Evolutionary conservation across 129 eudicot genomes (phyloP), one percentile per base, ranked within the genome.

Genomic region (Kitagawia praeruptora): DNA sequence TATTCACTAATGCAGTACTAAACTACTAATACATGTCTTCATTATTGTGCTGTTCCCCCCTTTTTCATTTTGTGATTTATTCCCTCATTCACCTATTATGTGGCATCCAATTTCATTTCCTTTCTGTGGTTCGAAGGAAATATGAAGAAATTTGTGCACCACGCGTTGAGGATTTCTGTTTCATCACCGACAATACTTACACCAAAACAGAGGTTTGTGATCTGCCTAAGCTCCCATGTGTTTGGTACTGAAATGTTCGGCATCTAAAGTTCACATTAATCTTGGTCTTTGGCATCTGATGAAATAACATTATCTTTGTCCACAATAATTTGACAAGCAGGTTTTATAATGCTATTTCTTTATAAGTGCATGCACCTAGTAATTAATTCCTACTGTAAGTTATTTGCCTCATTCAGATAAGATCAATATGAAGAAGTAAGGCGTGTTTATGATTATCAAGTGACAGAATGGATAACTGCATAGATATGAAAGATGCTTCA

Each of bases 111-210:
- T 9, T 23, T 73, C 38, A 23, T 73, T n/a, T 69, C 61, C 74
- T 78, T 38, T 46, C 64, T 71, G 21, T 81, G 71, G 70, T 38
- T 82, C 80, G 40, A 74, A 92, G 97, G 82, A 92, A 92, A 81
- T 89, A 89, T 40, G 97, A 92, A 89, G 97, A 92, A 82, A 85
- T 81, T 48, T 77, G 85, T 82, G 91, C 91, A 34, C 97, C 95
- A 16, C 82, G 86, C 15, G 82, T 88, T 21, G 97, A 89, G 76
- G 95, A 89, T 71, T 89, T 92, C 61, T 92, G 97, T 84, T 80
- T 88, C 86, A 92, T 92, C 85, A 89, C 95, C 39, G 95, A 88
- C 74, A 88, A 79, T 76, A 88, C 95, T 80, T 92, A 83, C 84
- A 85, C 89, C 45, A 92, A 86, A 84, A 81, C 85, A 77, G 97